phyloP scores from a whole-genome alignment of 208 protist species.

The Tritrichomonas foetus region DNA sequence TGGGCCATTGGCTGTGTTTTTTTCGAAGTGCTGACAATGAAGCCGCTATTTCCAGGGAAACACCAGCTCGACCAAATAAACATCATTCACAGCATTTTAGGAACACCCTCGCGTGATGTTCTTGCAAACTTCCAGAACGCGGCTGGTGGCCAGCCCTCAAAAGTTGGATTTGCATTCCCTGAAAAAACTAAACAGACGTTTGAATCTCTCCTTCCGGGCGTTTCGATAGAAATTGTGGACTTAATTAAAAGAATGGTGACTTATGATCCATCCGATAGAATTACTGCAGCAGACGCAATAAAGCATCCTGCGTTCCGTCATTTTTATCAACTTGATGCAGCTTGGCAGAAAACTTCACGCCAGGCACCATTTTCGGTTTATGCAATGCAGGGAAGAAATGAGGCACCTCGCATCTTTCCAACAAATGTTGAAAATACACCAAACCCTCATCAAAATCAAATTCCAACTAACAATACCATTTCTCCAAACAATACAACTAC shows the following conservation, averaged over 20 bases:
- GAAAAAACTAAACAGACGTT: neutral
- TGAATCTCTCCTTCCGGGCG: neutral
- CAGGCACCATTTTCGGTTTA: neutral
- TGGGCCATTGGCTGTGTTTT: slow-evolving; percentile 54
- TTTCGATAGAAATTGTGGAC: neutral
- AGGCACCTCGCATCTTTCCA: too few relatives aligned
- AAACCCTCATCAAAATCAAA: too few relatives aligned
- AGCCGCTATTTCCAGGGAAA: slow-evolving; percentile 49
- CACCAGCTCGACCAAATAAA: slow-evolving; percentile 23
- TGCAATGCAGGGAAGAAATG: neutral
- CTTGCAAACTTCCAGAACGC: neutral
- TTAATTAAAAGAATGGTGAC: neutral
- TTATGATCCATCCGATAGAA: neutral
- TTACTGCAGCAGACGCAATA: neutral
- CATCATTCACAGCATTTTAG: neutral
- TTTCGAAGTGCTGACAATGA: slow-evolving; percentile 44
- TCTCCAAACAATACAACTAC: too few relatives aligned
- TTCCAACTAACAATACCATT: too few relatives aligned
- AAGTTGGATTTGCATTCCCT: neutral
- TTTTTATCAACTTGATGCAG: neutral
- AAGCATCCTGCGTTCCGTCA: neutral
- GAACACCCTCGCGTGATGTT: neutral
- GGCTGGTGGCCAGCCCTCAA: too few relatives aligned
- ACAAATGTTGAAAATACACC: too few relatives aligned
- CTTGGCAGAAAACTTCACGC: neutral